Evolutionary conservation across 371 early-diverging fungal genomes (phyloP).

Genomic region (Actinomucor elegans): DNA sequence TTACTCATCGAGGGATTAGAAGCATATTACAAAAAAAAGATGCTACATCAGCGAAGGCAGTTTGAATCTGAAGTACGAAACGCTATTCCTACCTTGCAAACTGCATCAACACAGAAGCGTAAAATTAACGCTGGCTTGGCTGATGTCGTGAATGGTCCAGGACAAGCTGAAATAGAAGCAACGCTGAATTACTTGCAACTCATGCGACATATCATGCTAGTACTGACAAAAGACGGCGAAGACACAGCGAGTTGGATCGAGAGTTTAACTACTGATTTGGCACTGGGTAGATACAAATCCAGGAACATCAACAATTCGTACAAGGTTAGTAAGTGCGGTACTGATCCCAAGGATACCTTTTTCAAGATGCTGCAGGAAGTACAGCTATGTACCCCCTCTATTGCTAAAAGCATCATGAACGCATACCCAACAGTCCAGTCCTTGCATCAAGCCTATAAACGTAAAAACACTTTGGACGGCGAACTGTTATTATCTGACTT

Average conservation of each 20-base stretch:
- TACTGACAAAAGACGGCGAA: constrained; percentile 44
- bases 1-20: constrained; percentile 58
- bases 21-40: constrained; percentile 47
- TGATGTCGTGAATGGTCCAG: constrained; percentile 20
- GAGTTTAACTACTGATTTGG: constrained; percentile 64
- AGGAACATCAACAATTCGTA: constrained; percentile 18
- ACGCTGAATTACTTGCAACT: constrained; percentile 42
- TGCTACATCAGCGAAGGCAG: constrained; percentile 22
- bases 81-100: constrained; percentile 1
- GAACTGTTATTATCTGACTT: constrained; percentile 54
- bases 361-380: constrained; percentile 66
- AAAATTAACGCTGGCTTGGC: constrained; percentile 3
- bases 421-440: constrained; percentile 57
- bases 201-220: constrained; percentile 37
- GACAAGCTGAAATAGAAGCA: constrained; percentile 35
- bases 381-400: constrained; percentile 54
- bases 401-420: constrained; percentile 56
- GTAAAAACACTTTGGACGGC: constrained; percentile 6
- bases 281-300: constrained; percentile 57
- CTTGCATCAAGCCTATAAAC: constrained; percentile 53
- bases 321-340: constrained; percentile 51
- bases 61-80: constrained; percentile 41
- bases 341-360: constrained; percentile 58
- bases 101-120: constrained; percentile 7
- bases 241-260: constrained; percentile 55